Base-by-base conservation (phyloP, 2,329 filamentous ascomycete genomes). In the Colletotrichum chrysophilum region DNA sequence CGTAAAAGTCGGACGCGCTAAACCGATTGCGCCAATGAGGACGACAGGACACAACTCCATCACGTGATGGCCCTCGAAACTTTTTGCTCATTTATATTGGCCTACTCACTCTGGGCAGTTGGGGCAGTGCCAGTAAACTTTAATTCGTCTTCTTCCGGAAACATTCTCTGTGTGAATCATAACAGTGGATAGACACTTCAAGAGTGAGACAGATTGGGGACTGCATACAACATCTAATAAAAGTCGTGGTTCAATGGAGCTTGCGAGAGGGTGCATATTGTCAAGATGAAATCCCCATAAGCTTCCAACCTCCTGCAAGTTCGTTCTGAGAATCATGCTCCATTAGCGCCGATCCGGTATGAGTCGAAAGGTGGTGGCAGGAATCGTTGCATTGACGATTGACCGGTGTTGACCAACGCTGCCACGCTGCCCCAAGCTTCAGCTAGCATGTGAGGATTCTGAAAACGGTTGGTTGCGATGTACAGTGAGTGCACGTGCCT, bases 361-460 rank as follows among this genome's bases (percentile, higher is more conserved):
- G 9, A 21, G n/a, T 52, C 18, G 34, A 64, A 64, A 26, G 32
- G 14, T 16, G 61, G n/a, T 21, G 24, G 30, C 30, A 64, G 18
- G 32, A 32, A 64, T 38, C 30, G 24, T 28, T 66, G 43, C 64
- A 71, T 55, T 72, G 55, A 67, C 69, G 55, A 18, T 26, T 16
- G 32, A 34, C 26, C 58, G 24, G 18, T n/a, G 52, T 16, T 52
- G 28, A 30, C 21, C 28, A n/a, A 28, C 55, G 60, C 43, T 43
- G 28, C 43, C 21, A 26, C 64, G 36, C n/a, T 64, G 43, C 30
- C 38, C 36, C 48, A 70, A 73, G 43, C 61, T 52, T 38, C 30
- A 71, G 30, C 71, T 68, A 36, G 28, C 70, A 75, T 75, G 73
- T 75, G 73, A 75, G 73, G 61, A 75, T 75, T 60, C 73, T 75